These are phyloP conservation scores for Lagenidium giganteum DNA, from an alignment of 352 stramenopile genomes.

Conservation along the genomic window DNA sequence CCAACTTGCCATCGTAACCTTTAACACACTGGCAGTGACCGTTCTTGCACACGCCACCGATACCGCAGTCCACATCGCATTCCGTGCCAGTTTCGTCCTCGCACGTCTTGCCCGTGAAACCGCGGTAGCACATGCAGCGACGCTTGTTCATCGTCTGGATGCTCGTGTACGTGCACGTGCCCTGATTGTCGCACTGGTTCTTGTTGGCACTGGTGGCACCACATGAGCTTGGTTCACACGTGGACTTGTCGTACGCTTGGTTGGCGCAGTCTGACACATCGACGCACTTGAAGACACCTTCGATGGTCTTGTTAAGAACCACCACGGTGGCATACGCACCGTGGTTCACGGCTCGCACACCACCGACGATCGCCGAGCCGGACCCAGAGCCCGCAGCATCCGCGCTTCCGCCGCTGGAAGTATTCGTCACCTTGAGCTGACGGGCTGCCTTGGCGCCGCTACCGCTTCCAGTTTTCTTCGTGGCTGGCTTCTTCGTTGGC, in stretches of 20 bases:
- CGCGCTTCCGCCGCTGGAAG: too few species aligned
- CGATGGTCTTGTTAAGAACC: conserved; percentile 46
- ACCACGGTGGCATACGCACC: conserved; percentile 43
- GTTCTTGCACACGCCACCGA: conserved; percentile 37
- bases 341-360: conserved; percentile 16
- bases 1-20: conserved; percentile 34
- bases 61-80: conserved; percentile 50
- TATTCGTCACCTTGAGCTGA: too few species aligned
- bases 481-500: too few species aligned
- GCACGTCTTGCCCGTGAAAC: conserved; percentile 36
- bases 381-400: too few species aligned
- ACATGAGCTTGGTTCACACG: conserved; percentile 27
- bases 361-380: too few species aligned
- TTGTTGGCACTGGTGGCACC: too few species aligned
- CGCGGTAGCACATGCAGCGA: conserved; percentile 29
- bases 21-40: conserved; percentile 37
- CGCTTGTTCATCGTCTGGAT: conserved; percentile 25
- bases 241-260: conserved; percentile 26
- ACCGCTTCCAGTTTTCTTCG: too few species aligned
- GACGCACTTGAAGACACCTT: conserved; percentile 37
- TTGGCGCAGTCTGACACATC: conserved; percentile 37
- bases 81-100: conserved; percentile 32
- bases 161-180: conserved; percentile 34
- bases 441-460: too few species aligned
- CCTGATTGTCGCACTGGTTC: conserved; percentile 34